Evolutionary conservation across 129 eudicot genomes (phyloP).

Genomic region (Saussurea involucrata): DNA sequence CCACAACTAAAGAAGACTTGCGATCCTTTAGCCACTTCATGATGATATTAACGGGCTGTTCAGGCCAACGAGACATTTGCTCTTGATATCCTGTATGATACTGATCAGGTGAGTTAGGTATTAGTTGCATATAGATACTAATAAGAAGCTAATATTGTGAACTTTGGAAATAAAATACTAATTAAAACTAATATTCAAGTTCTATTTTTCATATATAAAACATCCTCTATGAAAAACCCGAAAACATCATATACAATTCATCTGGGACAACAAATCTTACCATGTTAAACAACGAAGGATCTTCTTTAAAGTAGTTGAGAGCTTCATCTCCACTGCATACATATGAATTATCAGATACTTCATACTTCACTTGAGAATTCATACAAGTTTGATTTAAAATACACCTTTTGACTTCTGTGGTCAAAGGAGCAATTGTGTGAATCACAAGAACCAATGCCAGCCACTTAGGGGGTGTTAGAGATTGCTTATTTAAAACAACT

Average conservation of each 20-base stretch:
- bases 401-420: background rate
- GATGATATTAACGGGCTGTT: slow-evolving; percentile 77
- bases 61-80: slow-evolving; percentile 98
- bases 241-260: background rate
- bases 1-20: slow-evolving; percentile 70
- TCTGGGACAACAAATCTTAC: slow-evolving; percentile 29
- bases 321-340: slow-evolving; percentile 84
- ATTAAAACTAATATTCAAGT: background rate
- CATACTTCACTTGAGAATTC: background rate
- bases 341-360: slow-evolving; percentile 8
- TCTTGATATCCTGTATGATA: slow-evolving; percentile 98
- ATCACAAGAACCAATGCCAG: background rate
- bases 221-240: background rate
- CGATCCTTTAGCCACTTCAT: slow-evolving; percentile 83
- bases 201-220: background rate
- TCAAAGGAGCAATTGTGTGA: background rate
- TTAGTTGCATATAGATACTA: slow-evolving; percentile 6
- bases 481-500: too few species aligned
- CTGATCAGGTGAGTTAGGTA: slow-evolving; percentile 43
- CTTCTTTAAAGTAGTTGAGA: slow-evolving; percentile 74
- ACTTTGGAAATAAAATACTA: background rate
- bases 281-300: slow-evolving; percentile 79
- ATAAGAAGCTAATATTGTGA: background rate
- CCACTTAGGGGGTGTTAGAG: too few species aligned
- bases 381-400: background rate